Conservation (phyloP, 2,329 filamentous ascomycete genomes). For the Trichothecium roseum region DNA sequence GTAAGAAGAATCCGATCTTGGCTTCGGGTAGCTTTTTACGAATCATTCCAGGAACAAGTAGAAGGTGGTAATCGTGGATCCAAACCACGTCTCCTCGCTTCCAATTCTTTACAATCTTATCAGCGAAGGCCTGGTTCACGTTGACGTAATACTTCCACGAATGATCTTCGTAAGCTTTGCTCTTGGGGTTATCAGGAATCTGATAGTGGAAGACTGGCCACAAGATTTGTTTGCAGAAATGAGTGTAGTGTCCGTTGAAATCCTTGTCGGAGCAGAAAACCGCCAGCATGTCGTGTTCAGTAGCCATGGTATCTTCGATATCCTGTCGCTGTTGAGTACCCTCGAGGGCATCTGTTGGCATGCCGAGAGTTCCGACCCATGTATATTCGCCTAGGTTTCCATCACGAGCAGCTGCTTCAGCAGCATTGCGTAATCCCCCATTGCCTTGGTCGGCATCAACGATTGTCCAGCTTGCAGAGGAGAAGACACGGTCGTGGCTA, state of each 20-base stretch:
- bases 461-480: constrained; percentile 71
- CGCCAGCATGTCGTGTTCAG: constrained; percentile 71
- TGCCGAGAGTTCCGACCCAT: constrained; percentile 89
- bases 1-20: constrained; percentile 91
- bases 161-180: constrained; percentile 95
- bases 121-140: constrained; percentile 86
- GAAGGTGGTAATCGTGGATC: constrained; percentile 91
- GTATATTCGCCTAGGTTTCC: constrained; percentile 63
- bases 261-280: constrained; percentile 87
- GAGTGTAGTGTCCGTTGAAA: constrained; percentile 86
- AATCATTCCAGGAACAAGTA: constrained; percentile 82
- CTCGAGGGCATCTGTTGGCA: constrained; percentile 80
- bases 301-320: constrained; percentile 71
- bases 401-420: constrained; percentile 64
- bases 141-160: constrained; percentile 93
- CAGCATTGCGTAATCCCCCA: constrained; percentile 80
- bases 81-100: constrained; percentile 89
- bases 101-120: constrained; percentile 83
- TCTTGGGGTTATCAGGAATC: constrained; percentile 94
- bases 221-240: constrained; percentile 95
- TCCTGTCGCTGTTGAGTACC: constrained; percentile 66
- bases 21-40: constrained; percentile 85
- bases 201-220: constrained; percentile 99
- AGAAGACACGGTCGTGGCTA: constrained; percentile 60
- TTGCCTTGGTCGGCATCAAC: constrained; percentile 85